Percentiles rank a stretch among this genome's conserved stretches.
Evolutionary conservation across 441 rosid genomes (phyloP).

Genomic region (Syzygium syzygioides): DNA sequence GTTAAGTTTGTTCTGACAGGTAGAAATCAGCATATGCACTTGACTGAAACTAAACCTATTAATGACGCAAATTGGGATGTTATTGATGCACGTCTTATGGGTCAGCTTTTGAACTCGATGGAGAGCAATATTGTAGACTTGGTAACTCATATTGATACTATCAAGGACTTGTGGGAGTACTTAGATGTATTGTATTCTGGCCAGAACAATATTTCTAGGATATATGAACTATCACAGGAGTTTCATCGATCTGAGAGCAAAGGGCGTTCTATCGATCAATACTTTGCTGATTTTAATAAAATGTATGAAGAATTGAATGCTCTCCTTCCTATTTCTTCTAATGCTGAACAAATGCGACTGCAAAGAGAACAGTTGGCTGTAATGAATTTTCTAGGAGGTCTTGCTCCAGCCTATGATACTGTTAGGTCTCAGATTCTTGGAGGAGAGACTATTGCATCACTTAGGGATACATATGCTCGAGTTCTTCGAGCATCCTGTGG

Average conservation of each 20-base stretch:
- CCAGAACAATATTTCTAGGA: not conserved
- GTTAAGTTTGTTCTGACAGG: not conserved
- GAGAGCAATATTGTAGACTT: not conserved
- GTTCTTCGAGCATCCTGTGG: not conserved
- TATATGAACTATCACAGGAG: not conserved
- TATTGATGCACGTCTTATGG: not conserved
- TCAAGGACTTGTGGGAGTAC: not conserved
- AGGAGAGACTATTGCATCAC: not conserved
- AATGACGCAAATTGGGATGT: not conserved
- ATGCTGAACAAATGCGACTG: not conserved
- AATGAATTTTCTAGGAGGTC: not conserved
- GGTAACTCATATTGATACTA: not conserved
- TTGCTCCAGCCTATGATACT: not conserved
- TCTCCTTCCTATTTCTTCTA: not conserved
- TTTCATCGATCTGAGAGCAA: not conserved
- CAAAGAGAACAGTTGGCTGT: not conserved
- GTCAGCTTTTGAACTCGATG: not conserved
- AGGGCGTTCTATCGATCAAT: not conserved
- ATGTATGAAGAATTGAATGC: not conserved
- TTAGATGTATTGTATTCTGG: not conserved
- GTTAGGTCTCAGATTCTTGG: no score
- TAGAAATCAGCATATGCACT: not conserved
- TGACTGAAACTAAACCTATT: not conserved
- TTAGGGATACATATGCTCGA: rapidly evolving
- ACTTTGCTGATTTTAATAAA: not conserved